Conservation (phyloP, 345 rosid genomes). For the Eucalyptus sp. region DNA sequence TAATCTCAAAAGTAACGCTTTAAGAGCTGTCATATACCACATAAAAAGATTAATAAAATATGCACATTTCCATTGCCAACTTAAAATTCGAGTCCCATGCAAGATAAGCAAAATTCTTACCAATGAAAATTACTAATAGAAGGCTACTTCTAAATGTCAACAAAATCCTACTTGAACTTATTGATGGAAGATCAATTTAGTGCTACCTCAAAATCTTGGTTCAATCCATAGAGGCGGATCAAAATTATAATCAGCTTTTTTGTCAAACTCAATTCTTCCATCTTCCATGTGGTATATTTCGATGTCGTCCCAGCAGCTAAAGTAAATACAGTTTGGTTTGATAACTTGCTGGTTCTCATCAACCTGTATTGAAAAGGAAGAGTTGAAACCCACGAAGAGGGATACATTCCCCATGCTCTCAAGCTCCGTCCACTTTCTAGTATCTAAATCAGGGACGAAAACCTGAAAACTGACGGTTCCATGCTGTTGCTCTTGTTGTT, state of each 20-base stretch:
- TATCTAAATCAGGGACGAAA: background rate
- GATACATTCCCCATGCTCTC: background rate
- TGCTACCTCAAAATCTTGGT: background rate
- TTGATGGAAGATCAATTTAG: background rate
- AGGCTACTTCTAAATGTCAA: background rate
- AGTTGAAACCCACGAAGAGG: background rate
- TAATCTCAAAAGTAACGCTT: background rate
- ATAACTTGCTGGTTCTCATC: background rate
- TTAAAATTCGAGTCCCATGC: background rate
- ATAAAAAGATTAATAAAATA: background rate
- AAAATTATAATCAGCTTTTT: background rate
- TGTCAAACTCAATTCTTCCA: background rate
- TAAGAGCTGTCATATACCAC: background rate
- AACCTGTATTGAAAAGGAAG: background rate
- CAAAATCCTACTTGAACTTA: background rate
- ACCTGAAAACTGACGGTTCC: background rate
- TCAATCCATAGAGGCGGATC: background rate
- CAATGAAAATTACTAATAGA: background rate
- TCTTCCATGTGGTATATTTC: background rate
- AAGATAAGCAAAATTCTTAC: background rate
- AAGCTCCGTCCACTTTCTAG: background rate
- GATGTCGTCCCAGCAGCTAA: background rate
- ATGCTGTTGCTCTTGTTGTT: background rate
- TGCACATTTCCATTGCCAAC: background rate
- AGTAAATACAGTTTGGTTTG: background rate